Percentiles rank a stretch among this genome's conserved stretches.
Conservation (phyloP, 257 asterid species). For the Prunella vulgaris region DNA sequence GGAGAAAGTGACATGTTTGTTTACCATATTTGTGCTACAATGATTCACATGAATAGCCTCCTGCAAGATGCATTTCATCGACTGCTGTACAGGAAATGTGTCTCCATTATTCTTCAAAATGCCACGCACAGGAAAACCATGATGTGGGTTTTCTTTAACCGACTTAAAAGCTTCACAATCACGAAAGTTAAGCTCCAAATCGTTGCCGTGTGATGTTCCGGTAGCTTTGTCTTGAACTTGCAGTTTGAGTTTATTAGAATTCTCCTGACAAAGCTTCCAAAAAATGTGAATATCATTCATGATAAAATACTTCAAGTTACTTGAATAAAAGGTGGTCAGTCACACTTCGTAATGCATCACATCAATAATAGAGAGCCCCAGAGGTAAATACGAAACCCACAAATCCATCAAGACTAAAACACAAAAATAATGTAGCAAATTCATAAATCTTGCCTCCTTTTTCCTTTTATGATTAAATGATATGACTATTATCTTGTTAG, state of each 20-base stretch:
- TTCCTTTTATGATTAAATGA: not conserved
- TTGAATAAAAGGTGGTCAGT: not conserved
- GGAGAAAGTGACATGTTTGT: slow-evolving; percentile 43
- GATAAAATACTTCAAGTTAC: not conserved
- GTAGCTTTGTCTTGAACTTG: slow-evolving; percentile 29
- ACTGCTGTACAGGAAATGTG: slow-evolving; percentile 18
- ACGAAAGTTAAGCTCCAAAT: slow-evolving; percentile 17
- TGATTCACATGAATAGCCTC: slow-evolving; percentile 23
- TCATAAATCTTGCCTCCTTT: not conserved
- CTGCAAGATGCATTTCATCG: slow-evolving; percentile 20
- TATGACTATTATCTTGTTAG: not conserved
- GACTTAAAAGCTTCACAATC: slow-evolving; percentile 23
- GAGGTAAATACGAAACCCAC: not conserved
- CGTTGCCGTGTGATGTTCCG: slow-evolving; percentile 29
- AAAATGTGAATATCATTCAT: not conserved
- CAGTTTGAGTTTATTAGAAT: slow-evolving; percentile 27
- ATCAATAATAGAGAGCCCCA: not conserved
- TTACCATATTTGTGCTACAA: slow-evolving; percentile 19
- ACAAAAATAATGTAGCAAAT: not conserved
- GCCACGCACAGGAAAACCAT: slow-evolving; percentile 30
- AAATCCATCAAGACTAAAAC: not conserved
- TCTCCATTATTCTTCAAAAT: slow-evolving; percentile 28
- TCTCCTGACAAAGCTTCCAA: slow-evolving; percentile 40
- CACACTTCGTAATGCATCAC: not conserved
- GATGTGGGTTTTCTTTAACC: slow-evolving; percentile 24